Evolutionary conservation across 371 early-diverging fungal genomes (phyloP).

Genomic region (Mortierella sp.): DNA sequence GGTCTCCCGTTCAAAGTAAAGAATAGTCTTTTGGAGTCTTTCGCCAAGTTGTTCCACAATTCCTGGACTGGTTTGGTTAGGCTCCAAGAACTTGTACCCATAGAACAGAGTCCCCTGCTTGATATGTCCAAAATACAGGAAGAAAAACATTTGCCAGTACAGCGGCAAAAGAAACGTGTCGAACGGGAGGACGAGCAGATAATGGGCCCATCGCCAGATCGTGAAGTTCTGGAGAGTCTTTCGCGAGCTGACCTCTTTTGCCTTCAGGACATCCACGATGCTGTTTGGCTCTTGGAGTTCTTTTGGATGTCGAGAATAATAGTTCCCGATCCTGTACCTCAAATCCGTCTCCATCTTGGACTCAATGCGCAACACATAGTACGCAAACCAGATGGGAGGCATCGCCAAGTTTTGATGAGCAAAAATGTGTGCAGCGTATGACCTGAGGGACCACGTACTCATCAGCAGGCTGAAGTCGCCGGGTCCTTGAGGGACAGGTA

Average conservation of each 20-base stretch:
- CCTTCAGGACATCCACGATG: constrained; percentile 52
- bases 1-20: constrained; percentile 59
- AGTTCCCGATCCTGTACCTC: constrained; percentile 56
- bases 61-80: constrained; percentile 52
- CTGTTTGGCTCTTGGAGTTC: constrained; percentile 39
- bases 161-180: constrained; percentile 66
- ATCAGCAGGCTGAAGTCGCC: constrained; percentile 58
- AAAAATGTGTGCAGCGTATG: constrained; percentile 58
- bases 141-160: constrained; percentile 72
- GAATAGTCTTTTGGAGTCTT: constrained; percentile 58
- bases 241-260: constrained; percentile 27
- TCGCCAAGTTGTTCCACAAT: constrained; percentile 59
- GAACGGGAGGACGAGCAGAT: constrained; percentile 59
- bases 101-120: constrained; percentile 53
- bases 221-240: constrained; percentile 65
- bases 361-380: constrained; percentile 65
- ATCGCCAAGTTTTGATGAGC: constrained; percentile 63
- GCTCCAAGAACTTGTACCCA: constrained; percentile 62
- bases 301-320: constrained; percentile 38
- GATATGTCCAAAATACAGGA: constrained; percentile 65
- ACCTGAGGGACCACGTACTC: constrained; percentile 65
- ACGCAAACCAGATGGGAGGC: constrained; percentile 67
- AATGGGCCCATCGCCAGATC: constrained; percentile 71
- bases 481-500: constrained; percentile 59
- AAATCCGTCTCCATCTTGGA: constrained; percentile 58